A percentile compares a stretch with the other conserved stretches of the same genome.
Evolutionary conservation across 2,329 filamentous ascomycete genomes (phyloP).

Genomic region (Colletotrichum gloeosporioides): DNA sequence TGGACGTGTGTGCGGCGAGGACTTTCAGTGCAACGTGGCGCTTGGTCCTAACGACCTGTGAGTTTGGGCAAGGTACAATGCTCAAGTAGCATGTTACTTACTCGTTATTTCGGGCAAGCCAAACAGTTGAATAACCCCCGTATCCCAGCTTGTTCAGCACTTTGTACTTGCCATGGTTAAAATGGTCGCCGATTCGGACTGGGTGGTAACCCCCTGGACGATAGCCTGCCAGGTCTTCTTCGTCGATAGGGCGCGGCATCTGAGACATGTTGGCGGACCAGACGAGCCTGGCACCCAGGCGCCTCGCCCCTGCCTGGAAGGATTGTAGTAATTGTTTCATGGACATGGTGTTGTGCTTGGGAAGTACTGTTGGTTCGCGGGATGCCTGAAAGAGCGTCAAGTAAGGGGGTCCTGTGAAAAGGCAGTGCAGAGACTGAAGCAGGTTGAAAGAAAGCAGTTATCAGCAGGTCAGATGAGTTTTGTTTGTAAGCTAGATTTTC

Average conservation of each 20-base stretch:
- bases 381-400: background rate
- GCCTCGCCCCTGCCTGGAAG: background rate
- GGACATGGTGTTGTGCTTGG: background rate
- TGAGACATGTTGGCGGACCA: background rate
- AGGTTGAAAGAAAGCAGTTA: background rate
- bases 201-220: background rate
- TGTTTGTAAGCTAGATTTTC: too few relatives aligned
- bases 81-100: background rate
- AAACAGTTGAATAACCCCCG: background rate
- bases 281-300: background rate
- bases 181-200: background rate
- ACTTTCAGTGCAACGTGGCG: background rate
- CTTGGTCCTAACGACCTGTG: background rate
- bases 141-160: background rate
- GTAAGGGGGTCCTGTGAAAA: background rate
- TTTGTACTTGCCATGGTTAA: background rate
- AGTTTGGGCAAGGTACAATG: background rate
- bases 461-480: background rate
- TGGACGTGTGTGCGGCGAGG: background rate
- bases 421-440: background rate
- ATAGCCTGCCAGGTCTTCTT: background rate
- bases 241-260: background rate
- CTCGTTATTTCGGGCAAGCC: background rate
- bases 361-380: background rate
- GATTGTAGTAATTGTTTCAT: background rate